These are phyloP conservation scores for Hawksworthiomyces lignivorus DNA, from an alignment of 2,329 filamentous ascomycete genomes.

Conservation along the genomic window DNA sequence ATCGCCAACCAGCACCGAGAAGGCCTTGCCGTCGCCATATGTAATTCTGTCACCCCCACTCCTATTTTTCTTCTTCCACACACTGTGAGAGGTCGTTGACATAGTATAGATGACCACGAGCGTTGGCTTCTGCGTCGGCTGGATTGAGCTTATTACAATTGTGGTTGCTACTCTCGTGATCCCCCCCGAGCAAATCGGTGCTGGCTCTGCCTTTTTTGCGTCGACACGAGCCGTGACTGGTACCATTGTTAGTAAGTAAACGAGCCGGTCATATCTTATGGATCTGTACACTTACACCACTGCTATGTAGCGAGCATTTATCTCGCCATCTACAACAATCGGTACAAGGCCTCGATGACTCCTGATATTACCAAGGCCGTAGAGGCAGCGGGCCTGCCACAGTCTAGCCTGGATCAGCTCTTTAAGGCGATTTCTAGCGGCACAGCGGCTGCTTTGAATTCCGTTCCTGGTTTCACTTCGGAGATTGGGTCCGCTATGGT, in stretches of 20 bases:
- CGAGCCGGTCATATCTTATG: too few relatives aligned
- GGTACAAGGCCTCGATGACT: slow-evolving; percentile 1
- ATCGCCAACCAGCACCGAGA: slow-evolving; percentile 6
- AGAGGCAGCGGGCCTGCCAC: slow-evolving; percentile 3
- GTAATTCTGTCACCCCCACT: neutral
- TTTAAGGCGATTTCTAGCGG: slow-evolving; percentile 4
- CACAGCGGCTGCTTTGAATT: neutral
- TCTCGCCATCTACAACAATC: slow-evolving; percentile 7
- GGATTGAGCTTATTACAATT: slow-evolving; percentile 8
- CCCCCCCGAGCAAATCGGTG: slow-evolving; percentile 6
- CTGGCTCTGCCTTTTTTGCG: slow-evolving; percentile 5
- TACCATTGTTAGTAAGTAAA: slow-evolving; percentile 5
- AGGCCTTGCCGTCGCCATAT: neutral
- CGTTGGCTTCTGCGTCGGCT: slow-evolving; percentile 7
- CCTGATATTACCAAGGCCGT: slow-evolving; percentile 3
- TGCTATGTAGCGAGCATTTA: slow-evolving; percentile 1
- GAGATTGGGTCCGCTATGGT: neutral
- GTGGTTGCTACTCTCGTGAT: slow-evolving; percentile 3
- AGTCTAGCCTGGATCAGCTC: neutral
- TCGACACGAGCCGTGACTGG: slow-evolving; percentile 3
- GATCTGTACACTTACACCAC: too few relatives aligned
- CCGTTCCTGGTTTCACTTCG: slow-evolving; percentile 2
- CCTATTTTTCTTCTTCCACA: neutral
- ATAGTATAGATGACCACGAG: neutral
- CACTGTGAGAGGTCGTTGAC: too few relatives aligned